A percentile compares a stretch with the other conserved stretches of the same genome.
These are phyloP conservation scores for Pulicaria dysenterica DNA, from an alignment of 129 eudicot species.

Conservation along the genomic window DNA sequence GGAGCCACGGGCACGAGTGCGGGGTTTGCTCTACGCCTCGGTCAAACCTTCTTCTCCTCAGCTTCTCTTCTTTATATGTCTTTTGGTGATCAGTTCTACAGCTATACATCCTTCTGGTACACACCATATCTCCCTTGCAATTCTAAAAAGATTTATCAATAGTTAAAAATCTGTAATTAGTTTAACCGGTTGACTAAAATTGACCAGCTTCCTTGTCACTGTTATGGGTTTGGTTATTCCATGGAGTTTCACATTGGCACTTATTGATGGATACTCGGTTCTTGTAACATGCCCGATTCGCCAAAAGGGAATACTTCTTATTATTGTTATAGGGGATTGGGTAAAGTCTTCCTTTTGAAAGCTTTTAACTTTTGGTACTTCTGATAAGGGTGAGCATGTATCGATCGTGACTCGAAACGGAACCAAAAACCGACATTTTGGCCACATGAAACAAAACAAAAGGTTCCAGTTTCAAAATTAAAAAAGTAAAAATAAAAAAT, in stretches of 20 bases:
- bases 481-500: no score
- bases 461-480: no score
- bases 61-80: slow-evolving; percentile 78
- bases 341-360: slow-evolving; percentile 35
- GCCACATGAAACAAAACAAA: no score
- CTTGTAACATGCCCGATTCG: slow-evolving; percentile 57
- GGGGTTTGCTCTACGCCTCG: slow-evolving; percentile 65
- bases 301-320: slow-evolving; percentile 49
- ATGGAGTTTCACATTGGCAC: slow-evolving; percentile 82
- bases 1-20: slow-evolving; percentile 78
- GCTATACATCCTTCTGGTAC: slow-evolving; percentile 87
- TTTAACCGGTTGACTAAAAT: neutral
- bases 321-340: slow-evolving; percentile 67
- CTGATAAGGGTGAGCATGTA: no score
- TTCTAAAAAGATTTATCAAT: neutral
- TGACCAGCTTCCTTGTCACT: slow-evolving; percentile 68
- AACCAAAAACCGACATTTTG: no score
- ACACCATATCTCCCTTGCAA: neutral
- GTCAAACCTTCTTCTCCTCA: slow-evolving; percentile 72
- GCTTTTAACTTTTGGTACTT: neutral
- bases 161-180: neutral
- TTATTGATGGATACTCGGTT: slow-evolving; percentile 68
- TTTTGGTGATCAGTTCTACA: slow-evolving; percentile 73
- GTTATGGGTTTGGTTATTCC: slow-evolving; percentile 84
- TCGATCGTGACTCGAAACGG: no score